Conservation (phyloP, 192 early-diverging fungal genomes). For the Chytriomyces sp. region DNA sequence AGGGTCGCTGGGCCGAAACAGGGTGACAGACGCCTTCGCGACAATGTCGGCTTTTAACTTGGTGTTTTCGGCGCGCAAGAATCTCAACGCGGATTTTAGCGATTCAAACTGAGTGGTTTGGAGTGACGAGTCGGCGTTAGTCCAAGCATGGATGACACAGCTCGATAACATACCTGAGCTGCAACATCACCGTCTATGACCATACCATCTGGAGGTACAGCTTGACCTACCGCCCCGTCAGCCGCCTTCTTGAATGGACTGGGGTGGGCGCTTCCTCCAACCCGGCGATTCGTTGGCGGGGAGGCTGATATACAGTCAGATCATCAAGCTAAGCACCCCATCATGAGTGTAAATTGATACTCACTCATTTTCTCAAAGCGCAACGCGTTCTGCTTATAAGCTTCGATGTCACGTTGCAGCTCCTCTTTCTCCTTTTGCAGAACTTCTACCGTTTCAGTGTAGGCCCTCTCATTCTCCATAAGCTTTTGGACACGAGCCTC, state of each 20-base stretch:
- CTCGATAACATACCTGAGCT: constrained; percentile 36
- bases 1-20: constrained; percentile 43
- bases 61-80: constrained; percentile 80
- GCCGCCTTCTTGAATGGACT: constrained; percentile 7
- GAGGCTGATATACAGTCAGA: constrained; percentile 6
- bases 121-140: constrained; percentile 8
- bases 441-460: constrained; percentile 70
- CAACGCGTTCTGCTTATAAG: constrained; percentile 25
- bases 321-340: background rate
- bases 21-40: constrained; percentile 27
- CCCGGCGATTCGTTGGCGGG: constrained; percentile 23
- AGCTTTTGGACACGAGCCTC: constrained; percentile 62
- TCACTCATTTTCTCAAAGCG: constrained; percentile 33
- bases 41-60: constrained; percentile 69
- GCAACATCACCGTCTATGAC: constrained; percentile 37
- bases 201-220: constrained; percentile 13
- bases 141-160: constrained; percentile 17
- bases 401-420: constrained; percentile 21
- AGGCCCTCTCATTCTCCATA: constrained; percentile 65
- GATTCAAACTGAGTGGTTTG: constrained; percentile 56
- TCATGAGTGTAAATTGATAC: background rate
- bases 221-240: background rate
- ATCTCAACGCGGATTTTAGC: constrained; percentile 74
- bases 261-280: constrained; percentile 36
- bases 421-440: constrained; percentile 68